These are phyloP conservation scores for Capillidium rhysosporum DNA, from an alignment of 371 early-diverging fungal species.

Conservation along the genomic window DNA sequence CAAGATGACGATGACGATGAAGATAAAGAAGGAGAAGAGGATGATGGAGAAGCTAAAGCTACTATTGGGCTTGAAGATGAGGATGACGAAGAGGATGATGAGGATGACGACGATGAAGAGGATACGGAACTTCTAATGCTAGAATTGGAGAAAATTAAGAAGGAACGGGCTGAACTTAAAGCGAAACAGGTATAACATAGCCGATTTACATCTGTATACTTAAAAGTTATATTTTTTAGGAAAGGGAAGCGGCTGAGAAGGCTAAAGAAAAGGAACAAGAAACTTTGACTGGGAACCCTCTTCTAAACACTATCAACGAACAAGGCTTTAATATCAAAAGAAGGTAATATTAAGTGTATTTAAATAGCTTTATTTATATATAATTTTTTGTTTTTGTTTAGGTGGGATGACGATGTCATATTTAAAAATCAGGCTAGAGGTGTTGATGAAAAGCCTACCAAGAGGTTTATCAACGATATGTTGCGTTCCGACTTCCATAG, in stretches of 20 bases:
- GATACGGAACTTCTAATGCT: constrained; percentile 75
- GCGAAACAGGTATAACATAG: constrained; percentile 37
- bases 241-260: constrained; percentile 32
- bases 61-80: neutral
- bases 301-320: constrained; percentile 30
- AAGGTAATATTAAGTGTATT: constrained; percentile 19
- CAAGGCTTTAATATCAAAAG: constrained; percentile 76
- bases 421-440: constrained; percentile 90
- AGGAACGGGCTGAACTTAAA: constrained; percentile 81
- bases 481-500: constrained; percentile 87
- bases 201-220: neutral
- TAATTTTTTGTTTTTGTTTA: constrained; percentile 6
- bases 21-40: constrained; percentile 7
- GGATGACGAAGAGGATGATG: constrained; percentile 13
- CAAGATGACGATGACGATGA: constrained; percentile 28
- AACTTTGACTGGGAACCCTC: constrained; percentile 61
- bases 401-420: constrained; percentile 95
- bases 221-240: constrained; percentile 13
- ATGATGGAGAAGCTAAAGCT: constrained; percentile 3
- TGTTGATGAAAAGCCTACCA: constrained; percentile 63
- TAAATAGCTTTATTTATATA: neutral
- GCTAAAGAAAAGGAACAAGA: constrained; percentile 29
- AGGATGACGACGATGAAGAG: constrained; percentile 73
- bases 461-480: constrained; percentile 91
- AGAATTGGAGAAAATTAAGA: constrained; percentile 86